Evolutionary conservation across 345 rosid species (phyloP).

Genomic region (Cardamine resedifolia): DNA sequence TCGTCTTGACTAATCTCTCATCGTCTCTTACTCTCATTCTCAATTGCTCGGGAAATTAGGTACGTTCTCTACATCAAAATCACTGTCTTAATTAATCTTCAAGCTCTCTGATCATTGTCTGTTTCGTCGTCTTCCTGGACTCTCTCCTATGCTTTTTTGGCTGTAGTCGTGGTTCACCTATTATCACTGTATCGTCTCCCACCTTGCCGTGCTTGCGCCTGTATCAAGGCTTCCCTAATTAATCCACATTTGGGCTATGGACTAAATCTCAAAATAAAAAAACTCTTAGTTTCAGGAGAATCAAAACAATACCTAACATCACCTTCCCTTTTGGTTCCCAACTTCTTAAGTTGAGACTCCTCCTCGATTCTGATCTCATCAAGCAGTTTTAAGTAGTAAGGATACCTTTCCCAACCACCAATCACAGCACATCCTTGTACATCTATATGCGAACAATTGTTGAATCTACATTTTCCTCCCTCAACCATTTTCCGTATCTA

Average conservation of each 20-base stretch:
- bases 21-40: slow-evolving; percentile 43
- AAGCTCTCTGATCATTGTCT: slow-evolving; percentile 48
- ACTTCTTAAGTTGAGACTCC: slow-evolving; percentile 76
- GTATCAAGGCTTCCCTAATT: slow-evolving; percentile 14
- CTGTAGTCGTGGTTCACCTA: slow-evolving; percentile 67
- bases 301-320: slow-evolving; percentile 75
- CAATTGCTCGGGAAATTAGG: slow-evolving; percentile 39
- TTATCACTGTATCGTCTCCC: too few relatives aligned
- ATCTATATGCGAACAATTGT: slow-evolving; percentile 76
- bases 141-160: slow-evolving; percentile 75
- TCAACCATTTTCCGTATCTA: slow-evolving; percentile 57
- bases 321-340: slow-evolving; percentile 80
- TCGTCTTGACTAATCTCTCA: not conserved
- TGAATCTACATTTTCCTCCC: slow-evolving; percentile 66
- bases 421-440: slow-evolving; percentile 78
- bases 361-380: slow-evolving; percentile 83
- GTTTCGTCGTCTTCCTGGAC: slow-evolving; percentile 78
- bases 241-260: not conserved
- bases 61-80: slow-evolving; percentile 49
- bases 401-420: slow-evolving; percentile 80
- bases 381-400: slow-evolving; percentile 73
- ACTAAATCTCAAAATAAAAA: not conserved
- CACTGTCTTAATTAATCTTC: slow-evolving; percentile 50
- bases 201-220: slow-evolving; percentile 75
- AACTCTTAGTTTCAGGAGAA: not conserved